These are phyloP conservation scores for Apiotrichum sp. DNA, from an alignment of 1,284 basidiomycete species.

Conservation along the genomic window DNA sequence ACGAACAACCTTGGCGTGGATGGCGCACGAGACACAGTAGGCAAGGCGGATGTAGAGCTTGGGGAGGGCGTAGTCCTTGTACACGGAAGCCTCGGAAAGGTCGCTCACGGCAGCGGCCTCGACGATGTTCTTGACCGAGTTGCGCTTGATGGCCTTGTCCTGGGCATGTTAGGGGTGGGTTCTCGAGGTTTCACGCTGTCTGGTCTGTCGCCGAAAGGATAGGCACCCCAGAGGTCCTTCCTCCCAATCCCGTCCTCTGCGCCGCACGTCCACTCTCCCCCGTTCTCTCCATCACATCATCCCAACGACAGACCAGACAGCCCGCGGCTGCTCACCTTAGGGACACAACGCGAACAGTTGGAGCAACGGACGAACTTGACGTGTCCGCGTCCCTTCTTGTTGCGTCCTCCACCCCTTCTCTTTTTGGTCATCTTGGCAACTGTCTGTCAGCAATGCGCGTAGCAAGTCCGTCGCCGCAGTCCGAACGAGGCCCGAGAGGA, in stretches of 20 bases:
- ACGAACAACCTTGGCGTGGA: slow-evolving; percentile 98
- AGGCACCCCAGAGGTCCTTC: neutral
- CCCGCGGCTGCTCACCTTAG: slow-evolving; percentile 52
- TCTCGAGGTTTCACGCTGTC: neutral
- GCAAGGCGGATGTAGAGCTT: slow-evolving; percentile 99
- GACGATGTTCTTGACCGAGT: slow-evolving; percentile 99
- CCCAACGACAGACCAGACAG: neutral
- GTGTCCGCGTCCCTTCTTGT: slow-evolving; percentile 98
- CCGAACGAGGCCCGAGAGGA: neutral
- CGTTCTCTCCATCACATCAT: too few species aligned
- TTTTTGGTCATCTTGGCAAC: slow-evolving; percentile 72
- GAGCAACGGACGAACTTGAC: slow-evolving; percentile 85
- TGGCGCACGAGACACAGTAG: slow-evolving; percentile 98
- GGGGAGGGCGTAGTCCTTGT: slow-evolving; percentile 93
- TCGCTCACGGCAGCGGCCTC: slow-evolving; percentile 97
- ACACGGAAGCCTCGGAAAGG: slow-evolving; percentile 93
- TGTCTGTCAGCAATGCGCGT: too few species aligned
- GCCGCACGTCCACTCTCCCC: neutral
- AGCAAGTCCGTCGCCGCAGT: too few species aligned
- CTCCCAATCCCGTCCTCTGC: neutral
- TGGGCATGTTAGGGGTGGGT: slow-evolving; percentile 24
- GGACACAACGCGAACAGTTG: slow-evolving; percentile 88
- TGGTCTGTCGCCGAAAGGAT: neutral
- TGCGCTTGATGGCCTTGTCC: slow-evolving; percentile 99
- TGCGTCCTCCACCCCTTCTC: slow-evolving; percentile 95